These are phyloP conservation scores for Globisporangium mamillatum DNA, from an alignment of 352 stramenopile genomes.

Conservation along the genomic window DNA sequence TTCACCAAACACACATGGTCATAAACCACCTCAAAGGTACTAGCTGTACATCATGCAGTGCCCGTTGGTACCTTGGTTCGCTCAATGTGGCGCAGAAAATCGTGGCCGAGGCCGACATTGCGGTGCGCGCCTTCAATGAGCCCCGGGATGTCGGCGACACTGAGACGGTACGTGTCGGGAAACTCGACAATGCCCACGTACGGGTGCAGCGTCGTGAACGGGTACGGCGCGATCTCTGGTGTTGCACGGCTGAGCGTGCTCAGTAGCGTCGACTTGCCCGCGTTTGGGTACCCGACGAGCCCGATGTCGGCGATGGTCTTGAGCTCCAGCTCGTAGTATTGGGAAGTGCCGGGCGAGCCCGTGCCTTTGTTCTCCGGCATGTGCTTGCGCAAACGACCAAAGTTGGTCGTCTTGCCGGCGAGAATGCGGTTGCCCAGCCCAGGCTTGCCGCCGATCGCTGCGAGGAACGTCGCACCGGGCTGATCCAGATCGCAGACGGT, in stretches of 20 bases:
- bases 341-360: slow-evolving; percentile 90
- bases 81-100: slow-evolving; percentile 99
- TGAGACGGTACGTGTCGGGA: slow-evolving; percentile 90
- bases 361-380: slow-evolving; percentile 78
- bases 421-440: slow-evolving; percentile 86
- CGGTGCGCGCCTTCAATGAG: slow-evolving; percentile 91
- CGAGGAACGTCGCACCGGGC: slow-evolving; percentile 62
- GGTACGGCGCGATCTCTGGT: slow-evolving; percentile 95
- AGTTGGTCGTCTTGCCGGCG: slow-evolving; percentile 77
- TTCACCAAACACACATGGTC: neutral
- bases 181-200: slow-evolving; percentile 95
- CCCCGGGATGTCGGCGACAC: slow-evolving; percentile 87
- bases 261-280: slow-evolving; percentile 96
- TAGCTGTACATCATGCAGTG: neutral
- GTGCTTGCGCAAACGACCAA: slow-evolving; percentile 76
- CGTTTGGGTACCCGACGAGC: slow-evolving; percentile 99
- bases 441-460: slow-evolving; percentile 77
- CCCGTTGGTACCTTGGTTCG: slow-evolving; percentile 82
- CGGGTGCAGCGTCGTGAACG: slow-evolving; percentile 97
- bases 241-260: slow-evolving; percentile 90
- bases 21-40: neutral
- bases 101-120: slow-evolving; percentile 97
- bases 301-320: slow-evolving; percentile 98
- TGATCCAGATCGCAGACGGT: slow-evolving; percentile 77
- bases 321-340: slow-evolving; percentile 97